A percentile compares a stretch with the other conserved stretches of the same genome.
phyloP scores from a whole-genome alignment of 2,329 filamentous ascomycete genomes.

The Orbilia ellipsospora region DNA sequence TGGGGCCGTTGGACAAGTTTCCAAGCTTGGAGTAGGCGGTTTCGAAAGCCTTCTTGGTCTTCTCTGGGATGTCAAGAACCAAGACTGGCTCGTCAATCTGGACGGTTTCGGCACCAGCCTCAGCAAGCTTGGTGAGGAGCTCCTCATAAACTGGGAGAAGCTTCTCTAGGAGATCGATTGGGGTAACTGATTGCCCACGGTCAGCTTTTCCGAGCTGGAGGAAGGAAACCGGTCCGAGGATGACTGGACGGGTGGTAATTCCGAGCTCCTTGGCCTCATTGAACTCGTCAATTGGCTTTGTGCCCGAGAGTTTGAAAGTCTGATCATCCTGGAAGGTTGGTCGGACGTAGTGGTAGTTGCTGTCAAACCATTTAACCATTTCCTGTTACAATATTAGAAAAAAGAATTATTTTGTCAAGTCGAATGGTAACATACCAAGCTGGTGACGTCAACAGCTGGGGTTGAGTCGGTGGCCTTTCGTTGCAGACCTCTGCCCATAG shows the following conservation, averaged over 20 bases:
- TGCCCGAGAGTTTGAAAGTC: slow-evolving; percentile 86
- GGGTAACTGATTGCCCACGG: slow-evolving; percentile 90
- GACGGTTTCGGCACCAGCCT: slow-evolving; percentile 92
- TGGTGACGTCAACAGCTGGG: slow-evolving; percentile 81
- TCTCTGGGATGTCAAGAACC: slow-evolving; percentile 89
- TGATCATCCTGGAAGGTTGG: slow-evolving; percentile 97
- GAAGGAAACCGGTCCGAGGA: slow-evolving; percentile 97
- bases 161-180: slow-evolving; percentile 92
- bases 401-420: neutral
- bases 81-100: slow-evolving; percentile 99
- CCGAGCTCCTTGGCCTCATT: slow-evolving; percentile 97
- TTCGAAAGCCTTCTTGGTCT: slow-evolving; percentile 98
- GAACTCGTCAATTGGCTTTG: slow-evolving; percentile 95
- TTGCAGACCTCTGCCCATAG: slow-evolving; percentile 99
- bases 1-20: slow-evolving; percentile 76
- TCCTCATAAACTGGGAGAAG: slow-evolving; percentile 94
- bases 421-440: slow-evolving; percentile 68
- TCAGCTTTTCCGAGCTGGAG: slow-evolving; percentile 97
- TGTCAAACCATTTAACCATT: slow-evolving; percentile 99
- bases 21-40: slow-evolving; percentile 90
- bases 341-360: slow-evolving; percentile 99
- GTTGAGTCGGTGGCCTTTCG: slow-evolving; percentile 72
- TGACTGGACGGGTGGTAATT: slow-evolving; percentile 89
- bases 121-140: slow-evolving; percentile 92
- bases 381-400: slow-evolving; percentile 67